Conservation (phyloP, 169 alveolate species). For the Plasmodium cynomolgi region DNA sequence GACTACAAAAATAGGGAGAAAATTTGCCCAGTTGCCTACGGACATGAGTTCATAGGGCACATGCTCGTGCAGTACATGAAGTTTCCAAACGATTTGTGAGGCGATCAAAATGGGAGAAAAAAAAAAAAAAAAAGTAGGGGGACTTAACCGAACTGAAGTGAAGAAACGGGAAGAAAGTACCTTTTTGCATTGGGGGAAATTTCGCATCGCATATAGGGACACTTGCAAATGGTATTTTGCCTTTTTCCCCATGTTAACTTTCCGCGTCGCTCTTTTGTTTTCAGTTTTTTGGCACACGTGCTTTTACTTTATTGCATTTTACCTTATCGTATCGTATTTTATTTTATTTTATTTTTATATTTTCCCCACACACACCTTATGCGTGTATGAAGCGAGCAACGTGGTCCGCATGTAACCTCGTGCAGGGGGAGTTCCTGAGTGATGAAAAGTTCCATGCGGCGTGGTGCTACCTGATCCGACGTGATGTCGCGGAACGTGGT, state of each 20-base stretch:
- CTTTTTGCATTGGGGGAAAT: not conserved
- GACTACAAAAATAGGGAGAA: constrained; percentile 15
- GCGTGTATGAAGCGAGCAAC: not conserved
- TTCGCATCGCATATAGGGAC: not conserved
- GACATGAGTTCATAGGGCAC: constrained; percentile 70
- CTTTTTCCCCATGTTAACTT: not conserved
- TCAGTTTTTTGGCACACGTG: not conserved
- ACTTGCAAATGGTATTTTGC: not conserved
- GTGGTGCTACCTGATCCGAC: not conserved
- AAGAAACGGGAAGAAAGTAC: not conserved
- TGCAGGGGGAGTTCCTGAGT: not conserved
- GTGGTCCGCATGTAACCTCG: not conserved
- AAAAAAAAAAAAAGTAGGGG: not conserved
- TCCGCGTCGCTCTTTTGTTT: not conserved
- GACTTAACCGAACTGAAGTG: not conserved
- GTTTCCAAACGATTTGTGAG: constrained; percentile 25
- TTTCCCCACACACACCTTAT: not conserved
- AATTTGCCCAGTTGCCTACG: constrained; percentile 72
- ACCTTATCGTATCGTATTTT: not conserved
- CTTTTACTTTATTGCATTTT: not conserved
- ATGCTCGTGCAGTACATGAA: constrained; percentile 66
- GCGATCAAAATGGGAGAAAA: not conserved
- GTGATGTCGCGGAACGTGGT: not conserved
- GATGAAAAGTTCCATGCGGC: not conserved
- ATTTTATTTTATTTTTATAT: not conserved